These are phyloP conservation scores for Fusarium anguioides DNA, from an alignment of 2,329 filamentous ascomycete species.

Conservation along the genomic window DNA sequence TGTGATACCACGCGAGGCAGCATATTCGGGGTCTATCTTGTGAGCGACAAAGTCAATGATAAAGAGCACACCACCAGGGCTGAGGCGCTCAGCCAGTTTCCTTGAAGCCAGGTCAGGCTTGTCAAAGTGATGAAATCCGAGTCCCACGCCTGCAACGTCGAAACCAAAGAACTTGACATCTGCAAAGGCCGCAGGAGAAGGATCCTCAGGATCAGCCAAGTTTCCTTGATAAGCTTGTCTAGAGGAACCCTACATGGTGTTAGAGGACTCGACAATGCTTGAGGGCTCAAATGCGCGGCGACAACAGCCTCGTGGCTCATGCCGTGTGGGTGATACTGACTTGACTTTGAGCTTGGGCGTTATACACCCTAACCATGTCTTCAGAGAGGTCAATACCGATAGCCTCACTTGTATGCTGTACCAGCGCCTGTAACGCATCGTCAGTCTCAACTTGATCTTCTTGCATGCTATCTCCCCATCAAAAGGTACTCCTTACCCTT, in stretches of 20 bases:
- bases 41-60: constrained; percentile 76
- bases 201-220: constrained; percentile 59
- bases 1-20: constrained; percentile 63
- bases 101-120: constrained; percentile 69
- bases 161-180: constrained; percentile 74
- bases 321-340: constrained; percentile 46
- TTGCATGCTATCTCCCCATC: neutral
- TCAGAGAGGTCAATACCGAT: constrained; percentile 77
- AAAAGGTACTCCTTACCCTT: constrained; percentile 58
- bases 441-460: neutral
- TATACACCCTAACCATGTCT: constrained; percentile 77
- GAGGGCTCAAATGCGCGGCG: neutral
- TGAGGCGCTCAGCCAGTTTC: constrained; percentile 70
- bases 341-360: constrained; percentile 66
- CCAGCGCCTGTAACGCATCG: constrained; percentile 35
- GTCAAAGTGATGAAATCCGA: constrained; percentile 75
- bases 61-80: constrained; percentile 72
- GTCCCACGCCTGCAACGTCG: constrained; percentile 72
- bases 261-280: neutral
- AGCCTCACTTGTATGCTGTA: constrained; percentile 59
- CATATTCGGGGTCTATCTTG: constrained; percentile 44
- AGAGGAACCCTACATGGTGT: constrained; percentile 46
- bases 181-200: constrained; percentile 65
- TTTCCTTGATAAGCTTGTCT: constrained; percentile 70
- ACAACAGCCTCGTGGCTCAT: neutral